Base-by-base conservation (phyloP, 306 rosid species). In the Datisca glomerata region DNA sequence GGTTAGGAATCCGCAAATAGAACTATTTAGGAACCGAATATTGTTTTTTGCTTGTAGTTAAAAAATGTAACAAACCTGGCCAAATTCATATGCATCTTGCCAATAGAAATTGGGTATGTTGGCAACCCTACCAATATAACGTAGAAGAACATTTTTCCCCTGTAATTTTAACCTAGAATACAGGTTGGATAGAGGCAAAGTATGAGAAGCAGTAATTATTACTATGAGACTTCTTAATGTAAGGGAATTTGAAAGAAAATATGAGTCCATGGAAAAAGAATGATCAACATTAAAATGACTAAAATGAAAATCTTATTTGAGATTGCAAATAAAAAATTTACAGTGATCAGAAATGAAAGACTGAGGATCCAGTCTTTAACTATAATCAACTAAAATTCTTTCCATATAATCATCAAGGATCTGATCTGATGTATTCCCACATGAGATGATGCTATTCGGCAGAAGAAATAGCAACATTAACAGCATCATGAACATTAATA, bases 111-210 rank as follows among this genome's bases (percentile, higher is more conserved):
- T 55, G n/a, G 81, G 76, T 47, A 66, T 48, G 36, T 37, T 28
- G 29, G 83, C 45, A 64, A 55, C 59, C 37, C 76, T 71, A 24
- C 75, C 95, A 43, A 89, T 33, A 36, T 75, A 64, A 6, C 86
- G 86, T 13, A 89, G 81, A 28, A 84, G 91, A 42, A 67, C 84
- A 52, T 13, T 25, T 1, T 67, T 43, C 29, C 98, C 98, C 0
- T 42, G 70, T 73, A 89, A 65, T 51, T 70, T 77, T 4, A 14
- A 57, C 81, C 95, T 80, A 65, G 34, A 57, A 52, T 6, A 27
- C 25, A 61, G 12, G 34, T n/a, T 17, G 54, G 27, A 44, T 32
- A 7, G 12, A 28, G 19, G 18, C 19, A 33, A 40, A 9, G 38
- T 14, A 21, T 27, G 4, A 39, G 35, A 36, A 27, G 1, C 15